Percentiles rank a stretch among this genome's conserved stretches.
Evolutionary conservation across 2,329 filamentous ascomycete species (phyloP).

Genomic region (Dothideomycetes sp.): DNA sequence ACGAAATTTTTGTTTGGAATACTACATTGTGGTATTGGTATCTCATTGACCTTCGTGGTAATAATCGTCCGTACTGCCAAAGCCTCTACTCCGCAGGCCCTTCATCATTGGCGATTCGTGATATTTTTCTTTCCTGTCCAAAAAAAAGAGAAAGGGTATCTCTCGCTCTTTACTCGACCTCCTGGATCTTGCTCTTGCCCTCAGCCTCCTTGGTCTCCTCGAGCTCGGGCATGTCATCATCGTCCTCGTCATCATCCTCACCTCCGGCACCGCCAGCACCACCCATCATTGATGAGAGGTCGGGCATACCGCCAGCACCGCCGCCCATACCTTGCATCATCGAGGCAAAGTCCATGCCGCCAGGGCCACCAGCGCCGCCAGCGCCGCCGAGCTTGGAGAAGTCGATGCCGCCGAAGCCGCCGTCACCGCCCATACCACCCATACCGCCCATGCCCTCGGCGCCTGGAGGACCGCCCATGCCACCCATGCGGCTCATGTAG

Average conservation of each 20-base stretch:
- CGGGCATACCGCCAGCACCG: constrained; percentile 14
- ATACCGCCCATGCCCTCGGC: constrained; percentile 47
- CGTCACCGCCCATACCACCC: constrained; percentile 49
- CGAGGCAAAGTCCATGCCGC: constrained; percentile 30
- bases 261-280: constrained; percentile 18
- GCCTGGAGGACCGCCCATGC: constrained; percentile 31
- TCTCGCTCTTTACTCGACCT: constrained; percentile 29
- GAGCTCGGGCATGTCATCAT: constrained; percentile 65
- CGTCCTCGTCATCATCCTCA: constrained; percentile 50
- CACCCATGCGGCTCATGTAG: constrained; percentile 42
- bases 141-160: not conserved
- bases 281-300: constrained; percentile 4
- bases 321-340: constrained; percentile 16
- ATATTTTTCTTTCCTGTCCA: constrained; percentile 10
- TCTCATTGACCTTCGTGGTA: constrained; percentile 11
- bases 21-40: constrained; percentile 3
- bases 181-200: constrained; percentile 35
- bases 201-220: constrained; percentile 50
- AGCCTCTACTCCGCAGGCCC: not conserved
- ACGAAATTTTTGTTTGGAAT: not conserved
- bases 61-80: constrained; percentile 6
- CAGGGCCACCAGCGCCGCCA: constrained; percentile 19
- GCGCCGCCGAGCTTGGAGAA: constrained; percentile 78
- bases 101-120: constrained; percentile 7
- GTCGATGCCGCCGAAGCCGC: constrained; percentile 79